Conservation (phyloP, 768 basidiomycete genomes). For the Agaricus subrufescens region DNA sequence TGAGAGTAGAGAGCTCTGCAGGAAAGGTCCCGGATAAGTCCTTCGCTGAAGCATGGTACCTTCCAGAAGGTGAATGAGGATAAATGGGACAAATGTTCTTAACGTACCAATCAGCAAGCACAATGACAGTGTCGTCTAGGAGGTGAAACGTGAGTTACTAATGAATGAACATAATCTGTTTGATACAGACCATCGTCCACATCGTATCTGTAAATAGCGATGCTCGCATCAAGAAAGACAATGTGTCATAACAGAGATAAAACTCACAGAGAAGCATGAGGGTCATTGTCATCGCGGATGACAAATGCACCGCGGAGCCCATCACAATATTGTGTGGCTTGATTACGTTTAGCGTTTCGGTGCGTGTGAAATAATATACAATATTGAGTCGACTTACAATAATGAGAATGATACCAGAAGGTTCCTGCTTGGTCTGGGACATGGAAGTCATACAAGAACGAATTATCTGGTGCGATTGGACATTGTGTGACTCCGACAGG, state of each 20-base stretch:
- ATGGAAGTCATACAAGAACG: constrained; percentile 36
- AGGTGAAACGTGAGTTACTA: not conserved
- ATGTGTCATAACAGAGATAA: not conserved
- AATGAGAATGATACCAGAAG: constrained; percentile 37
- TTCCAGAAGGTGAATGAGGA: not conserved
- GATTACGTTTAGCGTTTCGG: not conserved
- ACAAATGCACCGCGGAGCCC: constrained; percentile 47
- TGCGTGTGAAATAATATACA: not conserved
- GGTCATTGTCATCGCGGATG: constrained; percentile 37
- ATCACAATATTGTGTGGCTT: constrained; percentile 51
- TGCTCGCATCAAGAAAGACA: not conserved
- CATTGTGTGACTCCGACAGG: constrained; percentile 35
- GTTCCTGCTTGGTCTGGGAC: constrained; percentile 33
- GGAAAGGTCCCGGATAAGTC: constrained; percentile 21
- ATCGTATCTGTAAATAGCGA: constrained; percentile 20
- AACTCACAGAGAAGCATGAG: constrained; percentile 18
- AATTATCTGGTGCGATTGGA: constrained; percentile 33
- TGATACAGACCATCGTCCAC: constrained; percentile 36
- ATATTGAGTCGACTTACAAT: constrained; percentile 21
- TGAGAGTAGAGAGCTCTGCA: constrained; percentile 30
- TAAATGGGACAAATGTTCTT: too few species aligned
- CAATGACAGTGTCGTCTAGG: constrained; percentile 39
- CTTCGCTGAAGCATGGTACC: constrained; percentile 25
- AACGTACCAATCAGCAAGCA: constrained; percentile 42
- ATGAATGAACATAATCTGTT: not conserved